Evolutionary conservation across 2,329 filamentous ascomycete species (phyloP).

Genomic region (Trichoderma endophyticum): DNA sequence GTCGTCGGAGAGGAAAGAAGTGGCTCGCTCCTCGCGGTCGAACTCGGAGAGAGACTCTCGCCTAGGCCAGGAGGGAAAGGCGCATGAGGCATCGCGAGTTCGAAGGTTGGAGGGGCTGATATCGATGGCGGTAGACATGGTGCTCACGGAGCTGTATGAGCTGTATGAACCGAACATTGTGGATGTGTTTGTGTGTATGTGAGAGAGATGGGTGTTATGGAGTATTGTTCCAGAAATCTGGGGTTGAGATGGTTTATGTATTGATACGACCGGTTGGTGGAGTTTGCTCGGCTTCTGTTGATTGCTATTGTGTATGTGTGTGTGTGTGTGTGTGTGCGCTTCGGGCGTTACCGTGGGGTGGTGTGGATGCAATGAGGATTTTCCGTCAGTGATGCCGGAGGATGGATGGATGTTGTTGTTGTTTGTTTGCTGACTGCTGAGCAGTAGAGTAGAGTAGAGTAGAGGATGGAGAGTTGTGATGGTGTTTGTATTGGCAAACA

Average conservation of each 20-base stretch:
- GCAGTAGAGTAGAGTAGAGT: background rate
- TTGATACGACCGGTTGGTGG: background rate
- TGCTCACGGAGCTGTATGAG: constrained; percentile 49
- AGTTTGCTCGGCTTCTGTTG: constrained; percentile 6
- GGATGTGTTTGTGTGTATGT: background rate
- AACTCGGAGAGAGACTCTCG: constrained; percentile 49
- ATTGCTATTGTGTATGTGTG: background rate
- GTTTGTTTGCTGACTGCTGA: background rate
- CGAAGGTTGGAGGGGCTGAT: constrained; percentile 41
- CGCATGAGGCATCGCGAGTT: constrained; percentile 46
- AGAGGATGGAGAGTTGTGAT: background rate
- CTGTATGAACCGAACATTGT: constrained; percentile 50
- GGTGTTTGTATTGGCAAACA: background rate
- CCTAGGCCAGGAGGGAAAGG: constrained; percentile 58
- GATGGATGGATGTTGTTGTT: background rate
- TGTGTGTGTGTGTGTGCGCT: background rate
- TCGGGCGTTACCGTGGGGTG: constrained; percentile 5
- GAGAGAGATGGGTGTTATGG: background rate
- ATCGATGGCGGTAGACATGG: constrained; percentile 44
- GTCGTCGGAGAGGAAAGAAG: constrained; percentile 61
- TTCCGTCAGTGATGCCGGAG: background rate
- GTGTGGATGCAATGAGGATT: background rate
- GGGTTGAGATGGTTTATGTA: constrained; percentile 4
- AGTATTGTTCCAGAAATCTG: constrained; percentile 8
- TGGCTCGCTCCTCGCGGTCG: constrained; percentile 43